These are phyloP conservation scores for Pestalotiopsis sp. DNA, from an alignment of 2,329 filamentous ascomycete species.

Conservation along the genomic window DNA sequence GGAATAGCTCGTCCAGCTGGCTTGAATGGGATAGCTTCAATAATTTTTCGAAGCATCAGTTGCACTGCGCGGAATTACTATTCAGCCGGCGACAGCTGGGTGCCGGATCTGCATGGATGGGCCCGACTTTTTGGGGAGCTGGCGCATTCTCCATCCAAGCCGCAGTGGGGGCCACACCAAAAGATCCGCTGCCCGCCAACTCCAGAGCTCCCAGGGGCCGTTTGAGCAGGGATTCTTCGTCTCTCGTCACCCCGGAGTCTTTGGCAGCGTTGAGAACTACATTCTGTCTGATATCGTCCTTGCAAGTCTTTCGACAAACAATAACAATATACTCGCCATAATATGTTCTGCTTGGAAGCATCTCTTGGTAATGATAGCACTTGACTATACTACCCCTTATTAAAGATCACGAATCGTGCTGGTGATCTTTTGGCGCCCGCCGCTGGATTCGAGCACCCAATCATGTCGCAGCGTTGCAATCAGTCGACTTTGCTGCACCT, in stretches of 20 bases:
- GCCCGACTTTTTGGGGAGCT: not conserved
- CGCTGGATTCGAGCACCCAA: constrained; percentile 15
- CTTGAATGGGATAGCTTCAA: constrained; percentile 16
- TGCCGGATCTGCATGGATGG: not conserved
- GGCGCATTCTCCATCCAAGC: constrained; percentile 13
- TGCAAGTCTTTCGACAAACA: not conserved
- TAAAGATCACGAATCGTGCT: not conserved
- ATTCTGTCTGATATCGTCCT: not conserved
- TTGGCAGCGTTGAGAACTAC: not conserved
- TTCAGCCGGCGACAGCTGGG: constrained; percentile 10
- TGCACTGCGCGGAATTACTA: constrained; percentile 11
- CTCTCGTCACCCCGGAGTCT: not conserved
- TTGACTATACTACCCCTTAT: not conserved
- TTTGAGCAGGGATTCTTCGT: not conserved
- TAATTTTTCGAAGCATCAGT: constrained; percentile 11
- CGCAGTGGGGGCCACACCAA: not conserved
- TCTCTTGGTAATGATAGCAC: not conserved
- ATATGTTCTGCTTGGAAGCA: not conserved
- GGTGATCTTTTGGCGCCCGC: not conserved
- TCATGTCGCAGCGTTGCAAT: constrained; percentile 25
- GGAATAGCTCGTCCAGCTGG: constrained; percentile 20
- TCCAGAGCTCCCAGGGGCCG: not conserved
- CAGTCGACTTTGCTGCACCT: constrained; percentile 44
- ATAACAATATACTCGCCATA: not conserved
- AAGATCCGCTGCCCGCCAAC: not conserved